Evolutionary conservation across 345 rosid species (phyloP).

Genomic region (Viola odorata): DNA sequence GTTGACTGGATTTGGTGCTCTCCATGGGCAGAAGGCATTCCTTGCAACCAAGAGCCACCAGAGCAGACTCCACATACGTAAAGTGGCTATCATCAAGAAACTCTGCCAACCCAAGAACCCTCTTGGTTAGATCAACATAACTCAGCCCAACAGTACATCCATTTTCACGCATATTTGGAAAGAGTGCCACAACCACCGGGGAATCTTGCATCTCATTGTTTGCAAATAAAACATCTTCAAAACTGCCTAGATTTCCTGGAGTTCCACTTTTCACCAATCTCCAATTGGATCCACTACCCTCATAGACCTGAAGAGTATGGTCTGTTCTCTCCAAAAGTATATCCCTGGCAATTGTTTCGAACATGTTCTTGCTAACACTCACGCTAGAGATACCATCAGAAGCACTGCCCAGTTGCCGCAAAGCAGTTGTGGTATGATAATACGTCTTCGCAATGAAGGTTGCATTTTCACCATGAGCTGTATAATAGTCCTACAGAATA

Average conservation of each 20-base stretch:
- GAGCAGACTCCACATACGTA: conserved; percentile 82
- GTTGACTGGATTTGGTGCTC: conserved; percentile 50
- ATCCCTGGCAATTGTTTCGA: conserved; percentile 78
- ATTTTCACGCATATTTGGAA: conserved; percentile 56
- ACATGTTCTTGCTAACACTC: conserved; percentile 77
- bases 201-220: conserved; percentile 94
- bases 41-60: conserved; percentile 91
- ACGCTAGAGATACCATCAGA: conserved; percentile 75
- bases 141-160: conserved; percentile 72
- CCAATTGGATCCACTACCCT: conserved; percentile 94
- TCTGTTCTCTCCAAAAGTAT: conserved; percentile 88
- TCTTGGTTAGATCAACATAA: conserved; percentile 76
- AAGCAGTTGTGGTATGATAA: conserved; percentile 76
- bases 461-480: conserved; percentile 93
- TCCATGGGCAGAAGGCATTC: conserved; percentile 89
- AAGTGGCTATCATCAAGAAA: conserved; percentile 95
- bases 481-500: conserved; percentile 73
- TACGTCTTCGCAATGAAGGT: conserved; percentile 81
- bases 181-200: conserved; percentile 69
- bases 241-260: conserved; percentile 92
- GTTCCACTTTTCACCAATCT: conserved; percentile 70
- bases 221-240: conserved; percentile 92
- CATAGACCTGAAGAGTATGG: conserved; percentile 80
- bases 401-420: conserved; percentile 76
- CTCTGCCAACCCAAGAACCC: conserved; percentile 77